Conservation (phyloP, 1,284 basidiomycete genomes). For the Meira miltonrushii region DNA sequence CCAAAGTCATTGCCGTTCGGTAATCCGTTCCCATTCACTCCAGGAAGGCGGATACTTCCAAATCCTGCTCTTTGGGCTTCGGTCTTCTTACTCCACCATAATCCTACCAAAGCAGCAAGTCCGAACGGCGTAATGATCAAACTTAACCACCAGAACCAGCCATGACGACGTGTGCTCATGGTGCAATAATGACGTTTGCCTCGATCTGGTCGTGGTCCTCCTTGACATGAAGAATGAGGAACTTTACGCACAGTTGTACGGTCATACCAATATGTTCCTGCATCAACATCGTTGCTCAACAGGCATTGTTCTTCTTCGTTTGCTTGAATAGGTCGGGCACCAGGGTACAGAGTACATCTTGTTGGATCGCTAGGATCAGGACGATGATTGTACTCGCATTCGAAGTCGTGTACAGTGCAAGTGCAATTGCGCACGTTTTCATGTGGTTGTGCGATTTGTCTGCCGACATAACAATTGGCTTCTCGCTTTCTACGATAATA, state of each 20-base stretch:
- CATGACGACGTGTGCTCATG: slow-evolving; percentile 26
- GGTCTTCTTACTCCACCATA: slow-evolving; percentile 27
- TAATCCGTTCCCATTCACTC: slow-evolving; percentile 22
- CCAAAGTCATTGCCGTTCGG: slow-evolving; percentile 37
- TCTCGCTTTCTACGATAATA: slow-evolving; percentile 46
- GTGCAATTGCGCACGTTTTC: slow-evolving; percentile 32
- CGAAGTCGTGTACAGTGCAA: slow-evolving; percentile 48
- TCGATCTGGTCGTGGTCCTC: slow-evolving; percentile 41
- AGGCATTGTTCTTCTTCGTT: slow-evolving; percentile 28
- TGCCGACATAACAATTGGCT: slow-evolving; percentile 47
- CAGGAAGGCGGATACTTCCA: slow-evolving; percentile 58
- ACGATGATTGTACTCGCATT: slow-evolving; percentile 51
- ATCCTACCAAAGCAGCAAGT: slow-evolving; percentile 32
- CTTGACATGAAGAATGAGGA: slow-evolving; percentile 40
- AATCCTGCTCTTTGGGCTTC: slow-evolving; percentile 1
- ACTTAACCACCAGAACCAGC: slow-evolving; percentile 45
- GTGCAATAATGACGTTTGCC: slow-evolving; percentile 38
- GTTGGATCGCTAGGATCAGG: slow-evolving; percentile 28
- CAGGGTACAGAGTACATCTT: slow-evolving; percentile 41
- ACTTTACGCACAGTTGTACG: slow-evolving; percentile 46
- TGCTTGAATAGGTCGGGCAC: slow-evolving; percentile 20
- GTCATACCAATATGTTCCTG: slow-evolving; percentile 48
- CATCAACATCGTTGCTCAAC: slow-evolving; percentile 14
- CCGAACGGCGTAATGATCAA: slow-evolving; percentile 34
- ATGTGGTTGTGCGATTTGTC: slow-evolving; percentile 36